A percentile compares a stretch with the other conserved stretches of the same genome.
Evolutionary conservation across 768 basidiomycete genomes (phyloP).

Genomic region (Leucogyrophana mollusca): DNA sequence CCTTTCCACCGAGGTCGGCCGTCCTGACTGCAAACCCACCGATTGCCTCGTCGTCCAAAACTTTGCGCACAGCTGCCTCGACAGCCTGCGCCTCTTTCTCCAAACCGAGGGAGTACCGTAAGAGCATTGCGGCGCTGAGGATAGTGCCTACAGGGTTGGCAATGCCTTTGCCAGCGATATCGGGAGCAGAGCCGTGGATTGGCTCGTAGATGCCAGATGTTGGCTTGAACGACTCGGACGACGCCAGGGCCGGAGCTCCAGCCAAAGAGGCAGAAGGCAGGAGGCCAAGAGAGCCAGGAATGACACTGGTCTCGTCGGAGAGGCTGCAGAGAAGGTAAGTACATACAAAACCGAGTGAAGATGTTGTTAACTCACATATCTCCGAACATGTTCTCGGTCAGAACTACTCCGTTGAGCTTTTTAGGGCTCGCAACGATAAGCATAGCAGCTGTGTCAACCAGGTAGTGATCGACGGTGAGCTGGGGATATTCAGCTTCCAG

Average conservation of each 20-base stretch:
- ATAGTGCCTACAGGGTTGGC: conserved; percentile 96
- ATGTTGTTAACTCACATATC: conserved; percentile 73
- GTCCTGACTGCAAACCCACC: conserved; percentile 84
- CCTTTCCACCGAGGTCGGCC: conserved; percentile 81
- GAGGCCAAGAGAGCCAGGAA: conserved; percentile 95
- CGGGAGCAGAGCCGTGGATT: conserved; percentile 93
- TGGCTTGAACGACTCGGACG: conserved; percentile 62
- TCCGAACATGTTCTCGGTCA: conserved; percentile 96
- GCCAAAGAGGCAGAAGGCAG: conserved; percentile 96
- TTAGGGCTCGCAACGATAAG: conserved; percentile 84
- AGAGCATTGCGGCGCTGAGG: conserved; percentile 88
- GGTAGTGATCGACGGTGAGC: conserved; percentile 81
- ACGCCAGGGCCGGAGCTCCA: conserved; percentile 68
- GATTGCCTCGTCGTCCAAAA: conserved; percentile 64
- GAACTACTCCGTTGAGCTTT: conserved; percentile 91
- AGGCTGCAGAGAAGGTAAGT: conserved; percentile 49
- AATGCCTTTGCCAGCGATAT: conserved; percentile 91
- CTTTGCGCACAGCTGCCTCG: conserved; percentile 88
- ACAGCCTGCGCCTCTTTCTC: conserved; percentile 83
- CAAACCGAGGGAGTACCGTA: conserved; percentile 91
- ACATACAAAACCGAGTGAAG: not conserved
- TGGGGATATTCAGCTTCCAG: conserved; percentile 86
- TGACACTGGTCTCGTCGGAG: conserved; percentile 95
- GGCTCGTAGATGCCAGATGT: conserved; percentile 94
- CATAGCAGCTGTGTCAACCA: conserved; percentile 98